These are phyloP conservation scores for Teratosphaeria gauchensis DNA, from an alignment of 2,329 filamentous ascomycete species.

Conservation along the genomic window DNA sequence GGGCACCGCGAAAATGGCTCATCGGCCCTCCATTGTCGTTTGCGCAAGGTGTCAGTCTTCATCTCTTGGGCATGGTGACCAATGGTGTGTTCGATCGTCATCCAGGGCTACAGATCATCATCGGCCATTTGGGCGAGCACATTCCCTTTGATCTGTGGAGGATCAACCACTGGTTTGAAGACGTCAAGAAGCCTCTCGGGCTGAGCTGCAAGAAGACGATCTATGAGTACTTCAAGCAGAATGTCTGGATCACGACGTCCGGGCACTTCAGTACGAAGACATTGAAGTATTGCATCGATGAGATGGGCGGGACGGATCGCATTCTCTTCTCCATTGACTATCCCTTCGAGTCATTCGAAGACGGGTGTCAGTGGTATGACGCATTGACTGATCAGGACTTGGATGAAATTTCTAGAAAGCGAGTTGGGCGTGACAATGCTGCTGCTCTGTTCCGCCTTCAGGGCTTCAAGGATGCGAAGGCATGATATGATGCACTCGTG, in stretches of 20 bases:
- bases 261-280: conserved; percentile 44
- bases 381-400: conserved; percentile 8
- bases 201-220: conserved; percentile 11
- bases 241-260: conserved; percentile 49
- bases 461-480: not conserved
- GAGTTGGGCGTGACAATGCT: conserved; percentile 22
- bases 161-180: conserved; percentile 23
- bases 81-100: conserved; percentile 44
- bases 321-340: conserved; percentile 25
- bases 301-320: conserved; percentile 28
- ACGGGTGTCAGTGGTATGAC: conserved; percentile 23
- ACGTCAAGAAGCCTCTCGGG: conserved; percentile 26
- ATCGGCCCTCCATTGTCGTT: conserved; percentile 4
- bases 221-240: conserved; percentile 28
- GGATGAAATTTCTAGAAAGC: conserved; percentile 11
- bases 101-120: conserved; percentile 42
- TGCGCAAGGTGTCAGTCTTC: conserved; percentile 33
- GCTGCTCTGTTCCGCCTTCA: not conserved
- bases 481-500: not conserved
- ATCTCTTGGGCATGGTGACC: conserved; percentile 40
- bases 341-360: conserved; percentile 21
- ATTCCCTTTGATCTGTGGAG: conserved; percentile 46
- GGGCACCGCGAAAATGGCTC: not conserved
- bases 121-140: conserved; percentile 47
- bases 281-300: conserved; percentile 25